Conservation (phyloP, 164 flowering plant genomes). For the grape (Vitis vinifera) region ASM3070453v1 NC_081814.1:8449501-8450000, state of each 20-base stretch:
- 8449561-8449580: too few relatives aligned
- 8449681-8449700: constrained; percentile 1
- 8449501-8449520: too few relatives aligned
- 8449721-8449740: constrained; percentile 16
- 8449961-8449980: background rate
- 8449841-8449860: too few relatives aligned
- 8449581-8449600: too few relatives aligned
- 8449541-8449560: too few relatives aligned
- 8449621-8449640: too few relatives aligned
- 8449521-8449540: too few relatives aligned
- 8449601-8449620: too few relatives aligned
- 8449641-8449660: too few relatives aligned
- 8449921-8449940: background rate
- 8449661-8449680: background rate
- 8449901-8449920: background rate
- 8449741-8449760: constrained; percentile 13
- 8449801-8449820: background rate
- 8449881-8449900: constrained; percentile 4
- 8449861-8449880: too few relatives aligned
- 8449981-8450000: too few relatives aligned
- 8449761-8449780: constrained; percentile 18
- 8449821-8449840: background rate
- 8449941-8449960: background rate
- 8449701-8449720: constrained; percentile 16
- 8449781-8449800: background rate